Base-by-base conservation (phyloP, 2,329 filamentous ascomycete genomes). In the Acrodontium crateriforme region DNA sequence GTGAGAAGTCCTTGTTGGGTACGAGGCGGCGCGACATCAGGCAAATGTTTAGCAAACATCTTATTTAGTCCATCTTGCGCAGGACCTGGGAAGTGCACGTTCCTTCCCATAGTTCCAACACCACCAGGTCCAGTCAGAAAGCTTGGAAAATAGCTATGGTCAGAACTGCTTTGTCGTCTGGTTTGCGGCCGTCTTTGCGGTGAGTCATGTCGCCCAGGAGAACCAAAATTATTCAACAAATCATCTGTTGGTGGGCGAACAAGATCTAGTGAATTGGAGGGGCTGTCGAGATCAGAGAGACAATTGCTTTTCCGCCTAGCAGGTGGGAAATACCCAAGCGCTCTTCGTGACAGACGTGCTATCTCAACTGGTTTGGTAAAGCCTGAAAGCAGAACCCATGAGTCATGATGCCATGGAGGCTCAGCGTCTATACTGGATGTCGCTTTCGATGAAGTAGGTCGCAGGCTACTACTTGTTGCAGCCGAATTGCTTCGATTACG, bases 311-410 rank as follows among this genome's bases (percentile, higher is more conserved):
- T 89, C 72, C 85, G 82, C 49, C 84, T 68, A 12, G 84, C 71
- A 6, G 85, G 85, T 3, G 87, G 87, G 47, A 95, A 95, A 56
- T 87, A 95, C 14, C 85, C 87, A 24, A 94, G 66, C 2, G 78
- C 69, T 54, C 76, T 74, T 32, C 81, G 74, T 13, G 83, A 74
- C 32, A 95, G 72, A 16, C 89, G 74, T 10, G 75, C 83, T 39
- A 98, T 89, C 52, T 94, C 81, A 14, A 89, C 74, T 1, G 82
- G 76, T 14, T 74, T 65, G 10, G 63, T 60, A 37, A 69, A 68
- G 13, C 74, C 77, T 37, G 87, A 80, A 15, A 94, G 67, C 16
- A 78, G 63, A 1, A 93, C 81, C 83, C 84, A 94, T 24, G 81
- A 76, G 33, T 93, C 82, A 54, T 94, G 84, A 34, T 71, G 77